Conservation (phyloP, 805 yeast genomes). For the Kluyveromyces wickerhamii region DNA sequence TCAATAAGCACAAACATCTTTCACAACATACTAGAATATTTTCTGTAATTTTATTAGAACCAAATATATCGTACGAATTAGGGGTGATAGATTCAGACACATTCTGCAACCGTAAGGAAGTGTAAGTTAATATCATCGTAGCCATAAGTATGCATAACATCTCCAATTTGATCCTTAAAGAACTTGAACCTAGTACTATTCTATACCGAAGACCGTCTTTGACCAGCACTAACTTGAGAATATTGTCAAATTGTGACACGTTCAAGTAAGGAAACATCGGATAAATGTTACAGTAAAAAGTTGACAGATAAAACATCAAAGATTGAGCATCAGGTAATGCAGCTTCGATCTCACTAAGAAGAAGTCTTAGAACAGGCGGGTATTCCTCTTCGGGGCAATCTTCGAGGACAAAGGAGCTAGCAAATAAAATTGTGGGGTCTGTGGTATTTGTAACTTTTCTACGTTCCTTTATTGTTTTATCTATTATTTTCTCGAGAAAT, state of each 20-base stretch:
- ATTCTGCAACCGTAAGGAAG: constrained; percentile 18
- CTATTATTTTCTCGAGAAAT: not conserved
- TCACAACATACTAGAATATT: constrained; percentile 20
- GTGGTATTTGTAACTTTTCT: not conserved
- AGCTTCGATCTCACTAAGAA: constrained; percentile 3
- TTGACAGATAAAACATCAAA: not conserved
- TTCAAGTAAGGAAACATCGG: constrained; percentile 6
- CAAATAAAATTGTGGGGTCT: not conserved
- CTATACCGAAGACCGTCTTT: constrained; percentile 2
- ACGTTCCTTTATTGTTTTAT: not conserved
- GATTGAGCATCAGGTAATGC: constrained; percentile 1
- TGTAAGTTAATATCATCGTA: constrained; percentile 21
- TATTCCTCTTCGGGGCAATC: not conserved
- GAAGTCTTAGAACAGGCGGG: not conserved
- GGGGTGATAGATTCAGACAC: not conserved
- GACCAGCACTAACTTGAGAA: not conserved
- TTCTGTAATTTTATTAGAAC: constrained; percentile 20
- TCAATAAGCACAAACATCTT: constrained; percentile 21
- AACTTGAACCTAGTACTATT: constrained; percentile 18
- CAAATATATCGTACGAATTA: constrained; percentile 8
- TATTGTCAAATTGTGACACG: constrained; percentile 4
- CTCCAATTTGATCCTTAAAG: constrained; percentile 22
- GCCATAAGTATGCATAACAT: constrained; percentile 22
- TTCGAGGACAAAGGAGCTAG: not conserved
- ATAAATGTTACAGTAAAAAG: constrained; percentile 5